Percentiles rank a stretch among this genome's conserved stretches.
phyloP scores from a whole-genome alignment of 768 basidiomycete species.

The Filobasidium floriforme region DNA sequence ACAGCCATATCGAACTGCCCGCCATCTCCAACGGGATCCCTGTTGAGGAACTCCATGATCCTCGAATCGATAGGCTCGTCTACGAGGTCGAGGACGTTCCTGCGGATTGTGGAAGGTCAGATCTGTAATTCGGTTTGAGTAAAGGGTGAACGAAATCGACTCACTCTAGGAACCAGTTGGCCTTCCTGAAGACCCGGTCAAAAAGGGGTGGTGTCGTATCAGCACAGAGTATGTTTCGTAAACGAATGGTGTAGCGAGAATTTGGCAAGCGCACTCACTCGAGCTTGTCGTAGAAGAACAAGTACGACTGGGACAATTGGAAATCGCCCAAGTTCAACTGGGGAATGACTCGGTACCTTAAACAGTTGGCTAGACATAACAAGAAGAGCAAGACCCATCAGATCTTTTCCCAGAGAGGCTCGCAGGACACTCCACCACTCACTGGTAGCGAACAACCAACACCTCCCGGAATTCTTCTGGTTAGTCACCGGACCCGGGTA shows the following conservation, averaged over 20 bases:
- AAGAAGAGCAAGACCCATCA: conserved; percentile 8
- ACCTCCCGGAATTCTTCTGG: conserved; percentile 81
- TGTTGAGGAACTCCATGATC: conserved; percentile 66
- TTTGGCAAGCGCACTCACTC: conserved; percentile 47
- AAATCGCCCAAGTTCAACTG: conserved; percentile 78
- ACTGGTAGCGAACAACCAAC: conserved; percentile 93
- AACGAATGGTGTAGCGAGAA: no score
- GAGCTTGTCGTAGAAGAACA: conserved; percentile 95
- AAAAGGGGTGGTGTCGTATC: no score
- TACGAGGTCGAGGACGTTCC: conserved; percentile 67
- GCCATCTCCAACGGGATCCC: conserved; percentile 76
- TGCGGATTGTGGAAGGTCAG: no score
- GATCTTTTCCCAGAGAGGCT: neutral
- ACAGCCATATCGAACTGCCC: conserved; percentile 93
- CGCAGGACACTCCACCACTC: conserved; percentile 47
- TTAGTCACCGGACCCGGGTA: conserved; percentile 76
- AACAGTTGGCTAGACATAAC: conserved; percentile 46
- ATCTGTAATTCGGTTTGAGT: no score
- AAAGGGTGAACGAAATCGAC: conserved; percentile 12
- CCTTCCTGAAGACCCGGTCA: conserved; percentile 47
- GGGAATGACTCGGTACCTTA: conserved; percentile 77
- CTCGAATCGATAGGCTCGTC: conserved; percentile 74
- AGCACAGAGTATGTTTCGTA: no score
- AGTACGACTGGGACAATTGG: conserved; percentile 83
- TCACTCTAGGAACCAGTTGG: conserved; percentile 79